phyloP scores from a whole-genome alignment of 768 basidiomycete genomes.

The Erythrobasidium yunnanense region DNA sequence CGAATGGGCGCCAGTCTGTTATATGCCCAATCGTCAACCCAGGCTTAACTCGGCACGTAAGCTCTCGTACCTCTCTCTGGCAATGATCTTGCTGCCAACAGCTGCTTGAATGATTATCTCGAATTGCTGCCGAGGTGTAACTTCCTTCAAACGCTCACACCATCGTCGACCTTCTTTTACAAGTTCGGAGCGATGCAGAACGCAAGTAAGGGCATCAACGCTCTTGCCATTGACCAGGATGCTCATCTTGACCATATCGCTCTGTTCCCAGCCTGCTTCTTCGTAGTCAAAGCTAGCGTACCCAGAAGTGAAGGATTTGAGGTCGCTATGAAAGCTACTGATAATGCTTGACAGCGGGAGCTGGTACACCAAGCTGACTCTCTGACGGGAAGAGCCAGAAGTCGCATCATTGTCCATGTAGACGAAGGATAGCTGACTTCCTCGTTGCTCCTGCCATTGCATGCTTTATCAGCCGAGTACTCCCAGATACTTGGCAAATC shows the following conservation, averaged over 20 bases:
- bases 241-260: conserved; percentile 54
- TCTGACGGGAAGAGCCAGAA: conserved; percentile 14
- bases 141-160: conserved; percentile 82
- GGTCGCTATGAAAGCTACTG: conserved; percentile 84
- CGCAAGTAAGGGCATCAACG: conserved; percentile 83
- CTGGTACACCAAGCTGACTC: conserved; percentile 62
- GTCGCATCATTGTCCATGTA: conserved; percentile 50
- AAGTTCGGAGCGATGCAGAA: conserved; percentile 72
- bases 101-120: conserved; percentile 75
- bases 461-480: not conserved
- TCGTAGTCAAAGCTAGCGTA: conserved; percentile 96
- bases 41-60: not conserved
- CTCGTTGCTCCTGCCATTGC: conserved; percentile 53
- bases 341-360: conserved; percentile 89
- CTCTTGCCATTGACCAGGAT: conserved; percentile 80
- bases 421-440: conserved; percentile 66
- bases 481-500: not conserved
- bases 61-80: conserved; percentile 58
- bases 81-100: conserved; percentile 73
- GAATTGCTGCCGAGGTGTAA: conserved; percentile 83
- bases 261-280: conserved; percentile 62
- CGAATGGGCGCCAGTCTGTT: conserved; percentile 36
- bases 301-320: conserved; percentile 84
- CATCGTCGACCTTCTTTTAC: conserved; percentile 65
- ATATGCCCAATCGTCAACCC: not conserved